Conservation (phyloP, 176 grass and related monocot genomes). For the Musa schizocarpa region DNA sequence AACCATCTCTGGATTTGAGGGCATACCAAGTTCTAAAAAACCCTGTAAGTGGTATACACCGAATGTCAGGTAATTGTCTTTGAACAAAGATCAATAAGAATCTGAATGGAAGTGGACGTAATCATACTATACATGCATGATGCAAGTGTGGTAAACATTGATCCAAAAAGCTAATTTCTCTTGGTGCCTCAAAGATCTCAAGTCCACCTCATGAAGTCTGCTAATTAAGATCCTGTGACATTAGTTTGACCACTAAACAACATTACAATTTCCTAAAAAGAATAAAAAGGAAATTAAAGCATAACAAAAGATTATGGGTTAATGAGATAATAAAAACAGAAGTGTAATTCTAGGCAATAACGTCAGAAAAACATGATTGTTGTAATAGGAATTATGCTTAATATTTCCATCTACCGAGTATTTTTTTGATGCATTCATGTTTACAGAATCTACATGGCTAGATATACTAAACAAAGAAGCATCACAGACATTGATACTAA, state of each 20-base stretch:
- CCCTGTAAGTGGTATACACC: slow-evolving; percentile 29
- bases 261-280: neutral
- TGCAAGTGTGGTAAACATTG: slow-evolving; percentile 80
- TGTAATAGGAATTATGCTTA: too few relatives aligned
- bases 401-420: too few relatives aligned
- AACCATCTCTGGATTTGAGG: slow-evolving; percentile 66
- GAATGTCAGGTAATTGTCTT: neutral
- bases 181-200: slow-evolving; percentile 45
- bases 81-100: neutral
- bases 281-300: too few relatives aligned
- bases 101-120: neutral
- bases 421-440: neutral
- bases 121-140: slow-evolving; percentile 73
- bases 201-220: slow-evolving; percentile 48
- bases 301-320: neutral
- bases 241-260: neutral
- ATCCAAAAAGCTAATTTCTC: slow-evolving; percentile 93
- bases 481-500: neutral
- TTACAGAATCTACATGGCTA: neutral
- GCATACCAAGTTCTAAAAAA: slow-evolving; percentile 66
- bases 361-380: too few relatives aligned
- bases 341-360: too few relatives aligned
- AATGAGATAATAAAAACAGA: neutral
- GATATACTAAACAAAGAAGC: neutral
- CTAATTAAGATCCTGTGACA: slow-evolving; percentile 45